phyloP scores from a whole-genome alignment of 768 basidiomycete genomes.

The Calocybe gangraenosa region DNA sequence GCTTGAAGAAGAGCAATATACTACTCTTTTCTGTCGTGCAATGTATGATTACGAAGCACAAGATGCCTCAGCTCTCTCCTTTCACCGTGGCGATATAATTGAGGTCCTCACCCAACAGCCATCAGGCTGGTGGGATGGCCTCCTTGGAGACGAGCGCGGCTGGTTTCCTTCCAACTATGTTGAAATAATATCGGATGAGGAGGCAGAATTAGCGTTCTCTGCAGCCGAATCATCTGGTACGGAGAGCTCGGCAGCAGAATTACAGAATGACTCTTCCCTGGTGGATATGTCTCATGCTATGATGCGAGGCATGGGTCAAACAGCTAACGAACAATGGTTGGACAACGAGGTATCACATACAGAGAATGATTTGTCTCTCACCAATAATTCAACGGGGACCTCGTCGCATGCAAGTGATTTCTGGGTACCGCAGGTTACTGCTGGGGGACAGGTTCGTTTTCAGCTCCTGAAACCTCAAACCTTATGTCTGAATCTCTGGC shows the following conservation, averaged over 20 bases:
- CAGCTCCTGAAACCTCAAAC: background rate
- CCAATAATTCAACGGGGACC: conserved; percentile 23
- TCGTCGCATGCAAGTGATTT: conserved; percentile 63
- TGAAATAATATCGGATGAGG: conserved; percentile 68
- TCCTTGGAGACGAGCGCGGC: conserved; percentile 84
- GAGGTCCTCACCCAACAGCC: conserved; percentile 89
- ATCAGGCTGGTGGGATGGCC: conserved; percentile 98
- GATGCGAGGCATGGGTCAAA: conserved; percentile 34
- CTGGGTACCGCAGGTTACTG: conserved; percentile 87
- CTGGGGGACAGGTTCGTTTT: conserved; percentile 71
- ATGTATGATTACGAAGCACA: conserved; percentile 89
- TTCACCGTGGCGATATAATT: conserved; percentile 83
- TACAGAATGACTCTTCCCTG: conserved; percentile 27
- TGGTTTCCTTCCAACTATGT: conserved; percentile 99
- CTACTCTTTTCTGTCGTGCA: conserved; percentile 84
- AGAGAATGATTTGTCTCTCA: conserved; percentile 27
- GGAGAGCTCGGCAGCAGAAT: conserved; percentile 22
- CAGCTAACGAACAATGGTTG: conserved; percentile 56
- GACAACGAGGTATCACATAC: conserved; percentile 39
- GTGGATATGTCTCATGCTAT: conserved; percentile 48
- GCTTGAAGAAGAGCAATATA: conserved; percentile 59
- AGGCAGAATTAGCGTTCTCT: conserved; percentile 65
- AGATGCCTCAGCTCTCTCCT: conserved; percentile 86
- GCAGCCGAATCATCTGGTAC: conserved; percentile 42
- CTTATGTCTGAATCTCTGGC: conserved; percentile 1